These are phyloP conservation scores for Parietaria judaica DNA, from an alignment of 306 rosid genomes.

Conservation along the genomic window DNA sequence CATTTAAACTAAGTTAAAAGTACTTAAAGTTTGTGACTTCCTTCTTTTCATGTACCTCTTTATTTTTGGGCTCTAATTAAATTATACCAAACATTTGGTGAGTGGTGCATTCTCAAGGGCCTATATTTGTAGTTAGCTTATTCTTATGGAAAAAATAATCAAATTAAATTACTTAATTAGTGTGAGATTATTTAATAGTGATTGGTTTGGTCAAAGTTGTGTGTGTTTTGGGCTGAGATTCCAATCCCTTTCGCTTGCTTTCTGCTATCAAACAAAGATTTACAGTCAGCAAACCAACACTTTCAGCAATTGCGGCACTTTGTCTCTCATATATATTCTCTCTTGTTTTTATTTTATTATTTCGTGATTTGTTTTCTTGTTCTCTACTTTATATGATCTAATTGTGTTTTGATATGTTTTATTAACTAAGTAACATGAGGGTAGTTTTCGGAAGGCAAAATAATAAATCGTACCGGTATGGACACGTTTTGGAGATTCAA, in stretches of 20 bases:
- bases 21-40: too few species aligned
- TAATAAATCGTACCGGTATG: too few species aligned
- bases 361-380: not conserved
- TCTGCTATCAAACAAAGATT: slow-evolving; percentile 33
- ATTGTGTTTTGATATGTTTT: too few species aligned
- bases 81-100: slow-evolving; percentile 8
- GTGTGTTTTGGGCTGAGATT: slow-evolving; percentile 41
- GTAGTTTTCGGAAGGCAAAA: too few species aligned
- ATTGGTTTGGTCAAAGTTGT: slow-evolving; percentile 51
- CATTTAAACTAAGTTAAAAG: too few species aligned
- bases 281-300: slow-evolving; percentile 48
- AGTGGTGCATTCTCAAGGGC: slow-evolving; percentile 33
- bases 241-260: slow-evolving; percentile 53
- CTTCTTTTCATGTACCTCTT: slow-evolving; percentile 9
- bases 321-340: slow-evolving; percentile 13
- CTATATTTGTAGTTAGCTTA: slow-evolving; percentile 19
- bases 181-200: slow-evolving; percentile 17
- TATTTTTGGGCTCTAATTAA: slow-evolving; percentile 13
- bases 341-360: slow-evolving; percentile 1
- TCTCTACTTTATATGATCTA: too few species aligned
- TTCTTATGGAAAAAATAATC: not conserved
- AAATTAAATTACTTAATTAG: not conserved
- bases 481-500: too few species aligned
- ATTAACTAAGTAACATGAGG: too few species aligned
- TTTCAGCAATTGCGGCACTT: slow-evolving; percentile 41